These are phyloP conservation scores for Eimeria necatrix DNA, from an alignment of 169 alveolate genomes.

Conservation along the genomic window DNA sequence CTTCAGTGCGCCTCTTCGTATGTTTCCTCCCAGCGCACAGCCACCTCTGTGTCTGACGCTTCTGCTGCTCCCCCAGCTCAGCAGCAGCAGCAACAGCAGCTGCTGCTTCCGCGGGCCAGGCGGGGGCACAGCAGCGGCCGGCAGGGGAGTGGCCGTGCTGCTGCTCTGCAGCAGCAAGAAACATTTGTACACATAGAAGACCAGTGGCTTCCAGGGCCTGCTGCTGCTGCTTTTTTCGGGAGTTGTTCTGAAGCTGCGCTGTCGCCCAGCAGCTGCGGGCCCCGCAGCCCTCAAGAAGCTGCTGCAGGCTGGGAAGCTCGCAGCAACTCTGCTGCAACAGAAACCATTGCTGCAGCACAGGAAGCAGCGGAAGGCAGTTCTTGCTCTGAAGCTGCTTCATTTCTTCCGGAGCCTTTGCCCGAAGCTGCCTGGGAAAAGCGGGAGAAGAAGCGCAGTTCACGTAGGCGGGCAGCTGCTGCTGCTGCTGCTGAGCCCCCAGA, in stretches of 20 bases:
- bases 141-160: not conserved
- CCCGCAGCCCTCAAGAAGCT: not conserved
- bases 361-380: not conserved
- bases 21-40: constrained; percentile 5
- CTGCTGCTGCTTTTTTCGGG: too few species aligned
- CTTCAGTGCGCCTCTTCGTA: not conserved
- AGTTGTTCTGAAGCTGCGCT: not conserved
- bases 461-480: not conserved
- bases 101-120: not conserved
- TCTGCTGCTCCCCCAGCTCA: constrained; percentile 9
- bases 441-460: not conserved
- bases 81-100: not conserved
- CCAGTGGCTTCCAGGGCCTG: too few species aligned
- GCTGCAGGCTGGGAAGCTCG: not conserved
- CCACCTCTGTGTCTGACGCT: not conserved
- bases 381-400: too few species aligned
- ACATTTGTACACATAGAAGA: too few species aligned
- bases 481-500: not conserved
- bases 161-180: not conserved
- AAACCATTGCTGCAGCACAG: not conserved
- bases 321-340: not conserved
- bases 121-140: constrained; percentile 7
- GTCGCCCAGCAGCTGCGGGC: constrained; percentile 1
- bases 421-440: constrained; percentile 2
- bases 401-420: not conserved